phyloP scores from a whole-genome alignment of 2,329 filamentous ascomycete species.

The Neocucurbitaria cava region DNA sequence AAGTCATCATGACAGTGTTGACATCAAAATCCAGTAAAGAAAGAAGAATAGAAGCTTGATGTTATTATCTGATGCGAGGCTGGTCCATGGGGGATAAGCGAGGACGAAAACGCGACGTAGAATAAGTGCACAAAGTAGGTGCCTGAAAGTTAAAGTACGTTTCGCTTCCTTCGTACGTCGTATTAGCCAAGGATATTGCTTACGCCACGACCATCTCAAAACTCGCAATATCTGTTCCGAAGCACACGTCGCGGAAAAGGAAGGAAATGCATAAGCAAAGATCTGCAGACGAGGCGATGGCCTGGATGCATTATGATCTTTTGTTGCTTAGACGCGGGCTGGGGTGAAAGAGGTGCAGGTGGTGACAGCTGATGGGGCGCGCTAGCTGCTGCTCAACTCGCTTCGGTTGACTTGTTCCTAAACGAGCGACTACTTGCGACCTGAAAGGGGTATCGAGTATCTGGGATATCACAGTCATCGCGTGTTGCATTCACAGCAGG shows the following conservation, averaged over 20 bases:
- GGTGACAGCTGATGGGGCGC: not conserved
- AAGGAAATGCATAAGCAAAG: not conserved
- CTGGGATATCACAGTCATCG: not conserved
- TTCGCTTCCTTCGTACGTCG: not conserved
- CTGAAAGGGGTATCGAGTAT: not conserved
- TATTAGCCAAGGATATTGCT: not conserved
- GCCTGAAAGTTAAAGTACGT: constrained; percentile 7
- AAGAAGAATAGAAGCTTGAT: not conserved
- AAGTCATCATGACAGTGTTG: not conserved
- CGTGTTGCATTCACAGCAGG: not conserved
- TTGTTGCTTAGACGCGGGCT: not conserved
- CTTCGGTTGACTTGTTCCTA: constrained; percentile 13
- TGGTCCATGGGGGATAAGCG: not conserved
- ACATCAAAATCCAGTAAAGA: not conserved
- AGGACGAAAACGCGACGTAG: not conserved
- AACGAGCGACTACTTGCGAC: constrained; percentile 25
- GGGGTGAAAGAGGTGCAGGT: not conserved
- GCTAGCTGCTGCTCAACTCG: constrained; percentile 11
- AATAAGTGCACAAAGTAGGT: constrained; percentile 8
- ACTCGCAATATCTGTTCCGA: not conserved
- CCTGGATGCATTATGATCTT: not conserved
- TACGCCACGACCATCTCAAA: not conserved
- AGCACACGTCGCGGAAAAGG: not conserved
- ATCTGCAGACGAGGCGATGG: not conserved
- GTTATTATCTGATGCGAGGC: not conserved